Evolutionary conservation across 768 basidiomycete genomes (phyloP).

Genomic region (Lentinula raphanica): DNA sequence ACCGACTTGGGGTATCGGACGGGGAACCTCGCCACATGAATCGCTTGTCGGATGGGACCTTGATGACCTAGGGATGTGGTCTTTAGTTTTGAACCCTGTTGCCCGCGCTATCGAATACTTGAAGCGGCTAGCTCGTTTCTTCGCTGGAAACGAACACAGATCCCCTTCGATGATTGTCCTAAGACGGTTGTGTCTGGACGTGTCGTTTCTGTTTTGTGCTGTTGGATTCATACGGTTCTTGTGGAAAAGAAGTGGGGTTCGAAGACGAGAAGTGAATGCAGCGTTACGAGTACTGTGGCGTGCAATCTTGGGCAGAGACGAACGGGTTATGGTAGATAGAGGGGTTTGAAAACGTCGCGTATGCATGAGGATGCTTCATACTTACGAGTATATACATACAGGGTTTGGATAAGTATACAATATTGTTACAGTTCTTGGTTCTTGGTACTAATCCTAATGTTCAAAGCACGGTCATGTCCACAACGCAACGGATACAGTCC

Average conservation of each 20-base stretch:
- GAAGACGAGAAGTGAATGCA: slow-evolving; percentile 60
- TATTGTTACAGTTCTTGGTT: slow-evolving; percentile 2
- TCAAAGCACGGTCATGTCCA: slow-evolving; percentile 61
- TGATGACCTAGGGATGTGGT: slow-evolving; percentile 84
- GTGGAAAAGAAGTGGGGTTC: slow-evolving; percentile 67
- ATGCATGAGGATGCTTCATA: not conserved
- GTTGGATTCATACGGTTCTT: slow-evolving; percentile 50
- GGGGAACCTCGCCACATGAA: slow-evolving; percentile 37
- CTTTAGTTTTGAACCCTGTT: slow-evolving; percentile 62
- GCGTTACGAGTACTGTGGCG: slow-evolving; percentile 68
- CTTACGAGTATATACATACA: not conserved
- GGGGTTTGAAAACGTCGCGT: not conserved
- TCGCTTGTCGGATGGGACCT: slow-evolving; percentile 53
- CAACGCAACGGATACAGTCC: slow-evolving; percentile 91
- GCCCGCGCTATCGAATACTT: slow-evolving; percentile 44
- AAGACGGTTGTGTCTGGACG: slow-evolving; percentile 70
- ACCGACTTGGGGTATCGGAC: slow-evolving; percentile 32
- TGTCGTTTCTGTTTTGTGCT: slow-evolving; percentile 66
- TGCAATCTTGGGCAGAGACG: slow-evolving; percentile 57
- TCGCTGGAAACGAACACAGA: slow-evolving; percentile 52
- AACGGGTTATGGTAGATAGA: slow-evolving; percentile 44
- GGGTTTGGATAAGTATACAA: not conserved
- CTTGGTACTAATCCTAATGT: slow-evolving; percentile 19
- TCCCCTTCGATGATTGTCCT: slow-evolving; percentile 66
- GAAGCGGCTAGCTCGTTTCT: slow-evolving; percentile 49